phyloP scores from a whole-genome alignment of 2,329 filamentous ascomycete species.

The Ophiostoma sp. region DNA sequence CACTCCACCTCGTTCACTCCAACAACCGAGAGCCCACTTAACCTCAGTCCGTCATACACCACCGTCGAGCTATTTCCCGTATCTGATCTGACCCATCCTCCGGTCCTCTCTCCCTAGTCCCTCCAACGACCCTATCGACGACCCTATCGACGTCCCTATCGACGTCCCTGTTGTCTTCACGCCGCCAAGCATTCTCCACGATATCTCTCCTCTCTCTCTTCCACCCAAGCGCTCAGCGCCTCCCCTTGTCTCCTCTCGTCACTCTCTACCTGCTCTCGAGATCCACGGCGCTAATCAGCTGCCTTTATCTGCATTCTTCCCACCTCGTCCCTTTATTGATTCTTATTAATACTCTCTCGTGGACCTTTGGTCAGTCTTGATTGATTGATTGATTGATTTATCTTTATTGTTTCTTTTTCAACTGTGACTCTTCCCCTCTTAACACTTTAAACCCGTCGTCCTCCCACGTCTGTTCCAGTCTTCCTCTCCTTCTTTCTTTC shows the following conservation, averaged over 20 bases:
- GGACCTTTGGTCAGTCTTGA: background rate
- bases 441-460: conserved; percentile 5
- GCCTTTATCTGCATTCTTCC: conserved; percentile 7
- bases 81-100: conserved; percentile 7
- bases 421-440: conserved; percentile 6
- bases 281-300: conserved; percentile 1
- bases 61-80: conserved; percentile 7
- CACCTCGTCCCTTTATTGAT: conserved; percentile 3
- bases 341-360: background rate
- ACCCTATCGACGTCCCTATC: conserved; percentile 2
- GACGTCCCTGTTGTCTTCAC: conserved; percentile 6
- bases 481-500: conserved; percentile 9
- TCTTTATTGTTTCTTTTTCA: conserved; percentile 2
- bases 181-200: conserved; percentile 10
- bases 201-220: conserved; percentile 6
- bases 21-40: conserved; percentile 7
- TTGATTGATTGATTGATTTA: conserved; percentile 4
- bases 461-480: background rate
- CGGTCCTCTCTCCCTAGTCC: conserved; percentile 5
- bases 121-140: conserved; percentile 7
- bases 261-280: background rate
- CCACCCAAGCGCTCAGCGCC: too few relatives aligned
- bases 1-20: background rate
- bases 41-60: background rate
- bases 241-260: background rate